Evolutionary conservation across 352 stramenopile genomes (phyloP).

Genomic region (Phytopythium litorale): DNA sequence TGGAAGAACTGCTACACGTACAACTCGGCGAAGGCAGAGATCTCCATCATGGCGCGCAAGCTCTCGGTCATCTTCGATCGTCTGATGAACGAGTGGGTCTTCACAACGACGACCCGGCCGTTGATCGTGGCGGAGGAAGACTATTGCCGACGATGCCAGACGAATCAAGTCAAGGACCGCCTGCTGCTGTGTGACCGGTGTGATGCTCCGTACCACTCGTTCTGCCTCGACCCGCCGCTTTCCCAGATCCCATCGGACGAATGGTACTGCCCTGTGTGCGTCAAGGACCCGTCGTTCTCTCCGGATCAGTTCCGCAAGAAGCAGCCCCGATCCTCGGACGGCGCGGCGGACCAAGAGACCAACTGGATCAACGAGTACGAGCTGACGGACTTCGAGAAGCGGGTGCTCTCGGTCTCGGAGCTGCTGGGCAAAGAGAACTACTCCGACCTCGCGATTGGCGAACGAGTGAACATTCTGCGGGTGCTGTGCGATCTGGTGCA

Average conservation of each 20-base stretch:
- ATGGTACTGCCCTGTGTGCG: conserved; percentile 75
- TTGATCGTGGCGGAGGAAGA: conserved; percentile 73
- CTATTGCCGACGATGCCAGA: conserved; percentile 71
- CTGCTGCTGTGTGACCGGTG: conserved; percentile 79
- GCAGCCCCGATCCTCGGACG: neutral
- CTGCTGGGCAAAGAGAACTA: conserved; percentile 73
- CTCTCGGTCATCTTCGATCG: conserved; percentile 74
- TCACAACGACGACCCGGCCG: conserved; percentile 43
- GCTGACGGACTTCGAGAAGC: conserved; percentile 64
- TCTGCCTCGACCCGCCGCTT: conserved; percentile 66
- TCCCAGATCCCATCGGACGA: conserved; percentile 51
- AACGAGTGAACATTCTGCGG: conserved; percentile 56
- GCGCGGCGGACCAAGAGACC: conserved; percentile 13
- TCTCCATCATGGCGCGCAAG: conserved; percentile 72
- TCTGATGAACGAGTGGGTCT: conserved; percentile 79
- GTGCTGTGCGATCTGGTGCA: conserved; percentile 70
- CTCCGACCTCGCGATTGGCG: conserved; percentile 35
- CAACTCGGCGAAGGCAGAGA: conserved; percentile 81
- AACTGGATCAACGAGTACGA: conserved; percentile 30
- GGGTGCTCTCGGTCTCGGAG: conserved; percentile 48
- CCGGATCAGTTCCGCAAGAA: conserved; percentile 54
- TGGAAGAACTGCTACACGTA: conserved; percentile 87
- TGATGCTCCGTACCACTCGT: conserved; percentile 81
- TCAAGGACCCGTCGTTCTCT: conserved; percentile 47
- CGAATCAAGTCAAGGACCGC: conserved; percentile 57